Evolutionary conservation across 345 rosid species (phyloP).

Genomic region (Populus alba): DNA sequence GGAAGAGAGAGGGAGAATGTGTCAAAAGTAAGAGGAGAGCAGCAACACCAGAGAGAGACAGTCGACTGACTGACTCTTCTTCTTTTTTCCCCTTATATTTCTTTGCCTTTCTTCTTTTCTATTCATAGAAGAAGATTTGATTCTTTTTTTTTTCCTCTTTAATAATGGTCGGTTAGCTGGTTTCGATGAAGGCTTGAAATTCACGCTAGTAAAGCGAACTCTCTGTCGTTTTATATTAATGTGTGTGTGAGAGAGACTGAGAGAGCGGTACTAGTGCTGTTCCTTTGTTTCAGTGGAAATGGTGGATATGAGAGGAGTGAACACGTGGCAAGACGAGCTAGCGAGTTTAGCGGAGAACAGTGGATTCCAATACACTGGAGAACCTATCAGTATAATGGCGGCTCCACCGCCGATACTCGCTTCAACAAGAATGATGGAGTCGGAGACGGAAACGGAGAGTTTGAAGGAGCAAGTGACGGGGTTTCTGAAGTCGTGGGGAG

Average conservation of each 20-base stretch:
- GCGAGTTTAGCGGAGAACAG: slow-evolving; percentile 58
- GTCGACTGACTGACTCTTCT: too few relatives aligned
- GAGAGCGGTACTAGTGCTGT: background rate
- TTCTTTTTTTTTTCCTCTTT: too few relatives aligned
- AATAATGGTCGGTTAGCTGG: too few relatives aligned
- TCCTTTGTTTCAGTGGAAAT: slow-evolving; percentile 25
- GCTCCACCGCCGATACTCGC: slow-evolving; percentile 19
- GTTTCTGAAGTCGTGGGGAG: slow-evolving; percentile 84
- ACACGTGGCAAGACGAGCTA: slow-evolving; percentile 76
- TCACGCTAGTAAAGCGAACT: too few relatives aligned
- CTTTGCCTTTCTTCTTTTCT: too few relatives aligned
- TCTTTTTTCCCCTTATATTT: too few relatives aligned
- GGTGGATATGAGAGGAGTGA: slow-evolving; percentile 57
- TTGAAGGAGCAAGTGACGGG: slow-evolving; percentile 66
- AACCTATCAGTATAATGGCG: slow-evolving; percentile 33
- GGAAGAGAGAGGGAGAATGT: too few relatives aligned
- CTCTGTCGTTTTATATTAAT: background rate
- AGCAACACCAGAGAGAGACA: too few relatives aligned
- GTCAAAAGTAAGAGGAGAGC: too few relatives aligned
- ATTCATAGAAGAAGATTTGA: too few relatives aligned
- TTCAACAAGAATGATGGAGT: background rate
- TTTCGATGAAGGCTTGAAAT: too few relatives aligned
- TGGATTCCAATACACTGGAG: slow-evolving; percentile 41
- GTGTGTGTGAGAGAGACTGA: slow-evolving; percentile 12
- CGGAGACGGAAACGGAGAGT: slow-evolving; percentile 41